phyloP scores from a whole-genome alignment of 208 protist species.

The Acanthamoeba sp. region DNA sequence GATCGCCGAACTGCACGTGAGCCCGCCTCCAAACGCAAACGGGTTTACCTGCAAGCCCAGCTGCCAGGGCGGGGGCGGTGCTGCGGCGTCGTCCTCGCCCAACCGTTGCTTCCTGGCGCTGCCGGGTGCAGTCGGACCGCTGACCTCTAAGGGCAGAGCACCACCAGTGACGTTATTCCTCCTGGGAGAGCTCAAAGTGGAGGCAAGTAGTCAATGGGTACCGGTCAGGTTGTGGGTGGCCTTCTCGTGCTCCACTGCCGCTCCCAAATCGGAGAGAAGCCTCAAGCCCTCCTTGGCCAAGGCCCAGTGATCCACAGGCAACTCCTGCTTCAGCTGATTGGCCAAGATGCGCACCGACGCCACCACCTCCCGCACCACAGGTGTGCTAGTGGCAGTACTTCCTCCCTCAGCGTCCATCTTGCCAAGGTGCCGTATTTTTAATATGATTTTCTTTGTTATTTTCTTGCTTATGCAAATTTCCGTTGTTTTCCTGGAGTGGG shows the following conservation, averaged over 20 bases:
- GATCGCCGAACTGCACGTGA: too few species aligned
- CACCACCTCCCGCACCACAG: background rate
- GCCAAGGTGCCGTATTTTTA: too few species aligned
- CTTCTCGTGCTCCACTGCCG: background rate
- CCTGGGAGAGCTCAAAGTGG: too few species aligned
- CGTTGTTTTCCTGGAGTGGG: too few species aligned
- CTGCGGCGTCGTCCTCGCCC: background rate
- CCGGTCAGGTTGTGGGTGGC: background rate
- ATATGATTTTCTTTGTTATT: too few species aligned
- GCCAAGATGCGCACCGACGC: background rate
- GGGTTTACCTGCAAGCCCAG: background rate
- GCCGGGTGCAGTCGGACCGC: background rate
- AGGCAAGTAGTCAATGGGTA: background rate
- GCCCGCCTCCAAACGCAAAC: too few species aligned
- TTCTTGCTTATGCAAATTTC: too few species aligned
- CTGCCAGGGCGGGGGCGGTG: constrained; percentile 12
- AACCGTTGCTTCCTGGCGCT: background rate
- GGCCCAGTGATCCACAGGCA: background rate
- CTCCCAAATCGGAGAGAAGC: background rate
- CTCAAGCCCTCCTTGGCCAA: background rate
- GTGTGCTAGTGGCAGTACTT: too few species aligned
- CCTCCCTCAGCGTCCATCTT: background rate
- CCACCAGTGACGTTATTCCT: too few species aligned
- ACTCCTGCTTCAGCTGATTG: background rate
- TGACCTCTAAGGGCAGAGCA: background rate